Percentiles rank a stretch among this genome's conserved stretches.
These are phyloP conservation scores for Zasmidium citrigriseum DNA, from an alignment of 2,329 filamentous ascomycete genomes.

Conservation along the genomic window DNA sequence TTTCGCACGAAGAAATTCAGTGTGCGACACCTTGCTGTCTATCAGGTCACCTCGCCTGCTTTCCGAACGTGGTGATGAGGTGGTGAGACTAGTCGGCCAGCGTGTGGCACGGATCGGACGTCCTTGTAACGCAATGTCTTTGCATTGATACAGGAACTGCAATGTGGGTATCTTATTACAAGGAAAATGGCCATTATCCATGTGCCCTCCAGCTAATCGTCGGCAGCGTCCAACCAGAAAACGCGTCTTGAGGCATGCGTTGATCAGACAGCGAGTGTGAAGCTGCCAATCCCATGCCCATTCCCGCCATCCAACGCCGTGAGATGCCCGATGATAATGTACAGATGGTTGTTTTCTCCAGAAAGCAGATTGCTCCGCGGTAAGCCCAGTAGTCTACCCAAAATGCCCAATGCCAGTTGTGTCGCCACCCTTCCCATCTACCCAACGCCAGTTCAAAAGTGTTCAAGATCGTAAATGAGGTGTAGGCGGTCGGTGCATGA, in stretches of 20 bases:
- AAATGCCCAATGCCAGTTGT: conserved; percentile 17
- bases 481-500: conserved; percentile 3
- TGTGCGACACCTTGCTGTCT: conserved; percentile 8
- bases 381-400: conserved; percentile 16
- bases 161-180: conserved; percentile 15
- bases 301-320: conserved; percentile 15
- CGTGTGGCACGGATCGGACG: neutral
- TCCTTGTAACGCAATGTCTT: conserved; percentile 4
- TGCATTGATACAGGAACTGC: conserved; percentile 8
- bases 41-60: neutral
- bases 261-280: conserved; percentile 1
- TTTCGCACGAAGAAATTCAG: conserved; percentile 4
- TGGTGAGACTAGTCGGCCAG: neutral
- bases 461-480: conserved; percentile 12
- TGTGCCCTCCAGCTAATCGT: neutral
- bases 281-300: neutral
- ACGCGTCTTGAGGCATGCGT: neutral
- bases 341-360: conserved; percentile 16
- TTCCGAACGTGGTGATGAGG: neutral
- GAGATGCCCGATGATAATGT: conserved; percentile 13
- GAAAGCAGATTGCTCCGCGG: conserved; percentile 23
- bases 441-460: conserved; percentile 18
- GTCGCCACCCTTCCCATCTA: conserved; percentile 21
- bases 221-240: neutral
- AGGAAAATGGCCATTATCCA: conserved; percentile 7